Evolutionary conservation across 495 filamentous ascomycete genomes (phyloP).

Genomic region (Hypomontagnella submonticulosa): DNA sequence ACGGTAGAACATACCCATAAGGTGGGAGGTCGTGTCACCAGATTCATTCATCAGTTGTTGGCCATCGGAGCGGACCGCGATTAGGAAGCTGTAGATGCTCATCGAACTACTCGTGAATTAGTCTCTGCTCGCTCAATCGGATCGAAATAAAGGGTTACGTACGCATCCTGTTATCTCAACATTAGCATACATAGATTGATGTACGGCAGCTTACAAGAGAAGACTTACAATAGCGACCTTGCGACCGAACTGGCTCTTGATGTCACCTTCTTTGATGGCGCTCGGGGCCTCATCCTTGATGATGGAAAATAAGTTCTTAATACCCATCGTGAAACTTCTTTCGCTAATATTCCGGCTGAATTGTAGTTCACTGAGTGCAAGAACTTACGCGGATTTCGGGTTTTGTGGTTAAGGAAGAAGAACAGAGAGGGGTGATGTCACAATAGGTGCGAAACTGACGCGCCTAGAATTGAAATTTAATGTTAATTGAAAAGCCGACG

Average conservation of each 20-base stretch:
- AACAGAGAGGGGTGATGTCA: constrained; percentile 44
- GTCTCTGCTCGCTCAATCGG: constrained; percentile 6
- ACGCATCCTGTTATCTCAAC: constrained; percentile 78
- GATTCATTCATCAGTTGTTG: constrained; percentile 94
- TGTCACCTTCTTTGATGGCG: constrained; percentile 95
- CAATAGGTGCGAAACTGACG: constrained; percentile 43
- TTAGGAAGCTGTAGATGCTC: constrained; percentile 98
- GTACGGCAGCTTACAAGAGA: not conserved
- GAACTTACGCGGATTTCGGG: not conserved
- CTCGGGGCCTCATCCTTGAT: constrained; percentile 92
- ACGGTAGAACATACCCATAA: constrained; percentile 99
- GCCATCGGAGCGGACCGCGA: constrained; percentile 95
- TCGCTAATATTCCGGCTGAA: not conserved
- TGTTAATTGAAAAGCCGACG: constrained; percentile 42
- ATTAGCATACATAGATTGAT: constrained; percentile 23
- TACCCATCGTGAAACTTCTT: constrained; percentile 75
- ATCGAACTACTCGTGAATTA: constrained; percentile 75
- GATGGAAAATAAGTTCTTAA: constrained; percentile 86
- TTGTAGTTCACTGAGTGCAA: not conserved
- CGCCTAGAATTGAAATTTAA: constrained; percentile 22
- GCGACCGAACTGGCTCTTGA: constrained; percentile 97
- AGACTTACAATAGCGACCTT: constrained; percentile 92
- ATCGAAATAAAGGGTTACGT: constrained; percentile 50
- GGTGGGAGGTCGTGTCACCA: constrained; percentile 95
- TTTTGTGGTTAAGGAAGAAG: constrained; percentile 7